Base-by-base conservation (phyloP, 345 rosid genomes). In the Hypericum perforatum region DNA sequence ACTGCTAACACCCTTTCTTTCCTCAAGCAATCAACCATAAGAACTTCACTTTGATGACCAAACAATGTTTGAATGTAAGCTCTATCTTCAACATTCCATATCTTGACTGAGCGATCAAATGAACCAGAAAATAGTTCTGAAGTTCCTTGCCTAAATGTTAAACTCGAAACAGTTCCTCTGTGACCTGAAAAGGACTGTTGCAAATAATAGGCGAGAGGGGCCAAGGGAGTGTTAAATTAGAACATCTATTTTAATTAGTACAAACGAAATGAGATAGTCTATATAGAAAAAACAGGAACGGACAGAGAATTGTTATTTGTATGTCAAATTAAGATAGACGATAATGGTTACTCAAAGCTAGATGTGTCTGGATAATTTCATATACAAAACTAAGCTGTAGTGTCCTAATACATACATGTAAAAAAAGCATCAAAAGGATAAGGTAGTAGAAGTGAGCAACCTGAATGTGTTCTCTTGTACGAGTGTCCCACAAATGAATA, bases 81-180 rank as follows among this genome's bases (percentile, higher is more conserved):
- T 72, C 87, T 86, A 57, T 94, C 99, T 58, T 86, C 97, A 7
- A 54, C 81, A 63, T 89, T 94, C 97, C 97, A 94, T 60, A 79
- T 76, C 76, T 89, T 89, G 58, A 83, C 65, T n/a, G 85, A 84
- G 68, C 97, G 72, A 74, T 89, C 99, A 74, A 74, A 94, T 49
- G 99, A 94, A 75, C 97, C 99, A 76, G 97, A 94, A 71, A 84
- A 89, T 69, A 94, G 81, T 56, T 94, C 99, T 0, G 86, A 29
- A 39, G 88, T 77, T 38, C 96, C 96, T 43, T 80, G 78, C 79
- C 96, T 79, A 80, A 89, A 94, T 55, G 76, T 71, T 67, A 94
- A 72, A 67, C 92, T 79, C 38, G 99, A 89, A 1, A 94, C 90
- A 6, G 96, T 77, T 32, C 76, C 81, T 73, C 76, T 70, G 63